Evolutionary conservation across 1,284 basidiomycete genomes (phyloP), one percentile per base, ranked within the genome.

Genomic region (Prillingera fragicola): DNA sequence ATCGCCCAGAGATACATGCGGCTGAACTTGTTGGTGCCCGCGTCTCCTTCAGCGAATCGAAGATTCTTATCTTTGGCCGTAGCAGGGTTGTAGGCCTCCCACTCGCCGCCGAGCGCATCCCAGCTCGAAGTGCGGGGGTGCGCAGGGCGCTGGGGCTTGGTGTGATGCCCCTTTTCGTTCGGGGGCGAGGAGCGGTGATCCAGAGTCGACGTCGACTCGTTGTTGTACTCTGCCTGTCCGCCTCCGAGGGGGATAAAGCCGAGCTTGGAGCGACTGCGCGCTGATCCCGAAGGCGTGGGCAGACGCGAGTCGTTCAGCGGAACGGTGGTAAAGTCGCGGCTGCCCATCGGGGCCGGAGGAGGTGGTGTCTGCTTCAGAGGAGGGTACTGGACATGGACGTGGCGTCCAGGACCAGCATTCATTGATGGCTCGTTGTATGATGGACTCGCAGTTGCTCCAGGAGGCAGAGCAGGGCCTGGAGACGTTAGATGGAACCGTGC

Each of bases 1-100:
- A 87, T 59, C n/a, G 87, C 75, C 69, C 83, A 87, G 55, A 83
- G 77, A 67, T 87, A 87, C 4, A 84, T 52, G 22, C 58, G 50
- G 1, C 57, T 59, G 10, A 65, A 47, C 63, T 66, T 31, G 47
- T 57, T 70, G 26, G 62, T 72, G 5, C 70, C 72, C 3, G 59
- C 69, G 52, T 73, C 72, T 9, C 72, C 72, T 34, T 72, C 63
- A 2, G 70, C 70, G 40, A 65, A 73, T 29, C 64, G 45, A 27
- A 73, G 54, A 25, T 63, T 62, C 50, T 67, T 60, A 7, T 66
- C 60, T 17, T 57, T 67, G 8, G 65, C 62, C 14, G 61, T 54
- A 29, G 65, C 59, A 7, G 67, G 54, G 50, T 71, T 69, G 42
- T 59, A 73, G 13, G 64, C 66, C 48, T 72, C 66, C 60, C 67